Percentiles rank a stretch among this genome's conserved stretches.
Evolutionary conservation across 371 early-diverging fungal genomes (phyloP).

Genomic region (Haplosporangium sp.): DNA sequence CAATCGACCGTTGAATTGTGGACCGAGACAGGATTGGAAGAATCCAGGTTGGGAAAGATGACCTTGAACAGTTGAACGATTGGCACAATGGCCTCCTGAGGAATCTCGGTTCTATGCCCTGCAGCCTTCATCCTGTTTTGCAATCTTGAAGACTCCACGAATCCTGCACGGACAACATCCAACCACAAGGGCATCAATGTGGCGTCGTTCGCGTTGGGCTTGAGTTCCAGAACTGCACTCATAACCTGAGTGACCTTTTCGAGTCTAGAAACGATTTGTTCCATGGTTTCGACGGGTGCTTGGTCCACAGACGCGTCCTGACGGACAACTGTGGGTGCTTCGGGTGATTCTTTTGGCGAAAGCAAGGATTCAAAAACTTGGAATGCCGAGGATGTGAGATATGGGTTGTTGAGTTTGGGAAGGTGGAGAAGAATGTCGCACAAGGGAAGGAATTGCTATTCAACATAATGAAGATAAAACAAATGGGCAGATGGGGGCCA

Average conservation of each 20-base stretch:
- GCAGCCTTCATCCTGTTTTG: conserved; percentile 57
- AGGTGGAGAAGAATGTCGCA: conserved; percentile 82
- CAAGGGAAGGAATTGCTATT: conserved; percentile 68
- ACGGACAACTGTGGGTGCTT: conserved; percentile 40
- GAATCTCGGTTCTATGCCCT: conserved; percentile 27
- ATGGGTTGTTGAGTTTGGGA: conserved; percentile 86
- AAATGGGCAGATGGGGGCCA: neutral
- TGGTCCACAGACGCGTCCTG: conserved; percentile 26
- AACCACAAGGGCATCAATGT: conserved; percentile 89
- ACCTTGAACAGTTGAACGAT: conserved; percentile 69
- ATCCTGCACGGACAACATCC: conserved; percentile 80
- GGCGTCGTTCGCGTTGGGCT: conserved; percentile 88
- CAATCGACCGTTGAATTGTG: conserved; percentile 71
- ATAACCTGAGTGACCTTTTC: conserved; percentile 54
- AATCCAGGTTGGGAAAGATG: conserved; percentile 81
- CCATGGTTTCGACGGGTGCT: conserved; percentile 24
- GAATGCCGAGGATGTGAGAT: conserved; percentile 85
- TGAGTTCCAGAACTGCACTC: conserved; percentile 78
- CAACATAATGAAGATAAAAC: neutral
- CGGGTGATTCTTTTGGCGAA: conserved; percentile 49
- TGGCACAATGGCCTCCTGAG: conserved; percentile 39
- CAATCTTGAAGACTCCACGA: conserved; percentile 71
- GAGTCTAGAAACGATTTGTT: conserved; percentile 42
- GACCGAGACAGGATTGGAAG: conserved; percentile 68
- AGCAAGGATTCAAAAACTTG: conserved; percentile 80